Percentiles rank a stretch among this genome's conserved stretches.
Evolutionary conservation across 2,329 filamentous ascomycete species (phyloP).

Genomic region (Epichloe glyceriae): DNA sequence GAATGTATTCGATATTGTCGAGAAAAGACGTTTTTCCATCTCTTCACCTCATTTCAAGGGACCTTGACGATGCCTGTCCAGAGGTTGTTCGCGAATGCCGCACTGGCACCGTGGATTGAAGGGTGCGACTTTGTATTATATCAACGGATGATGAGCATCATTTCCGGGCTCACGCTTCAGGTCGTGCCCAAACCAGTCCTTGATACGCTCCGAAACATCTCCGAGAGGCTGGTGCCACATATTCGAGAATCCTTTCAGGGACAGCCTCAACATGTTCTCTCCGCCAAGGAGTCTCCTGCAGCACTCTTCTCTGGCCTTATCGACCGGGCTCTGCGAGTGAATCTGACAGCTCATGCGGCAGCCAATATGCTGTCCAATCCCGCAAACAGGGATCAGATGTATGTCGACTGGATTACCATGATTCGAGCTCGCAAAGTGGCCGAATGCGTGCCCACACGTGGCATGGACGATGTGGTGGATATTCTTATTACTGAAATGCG

Average conservation of each 20-base stretch:
- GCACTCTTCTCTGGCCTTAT: slow-evolving; percentile 78
- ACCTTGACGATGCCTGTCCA: slow-evolving; percentile 94
- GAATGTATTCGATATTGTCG: slow-evolving; percentile 95
- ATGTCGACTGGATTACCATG: slow-evolving; percentile 71
- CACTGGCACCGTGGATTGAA: slow-evolving; percentile 82
- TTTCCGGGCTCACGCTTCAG: slow-evolving; percentile 78
- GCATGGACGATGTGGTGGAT: slow-evolving; percentile 54
- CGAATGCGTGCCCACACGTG: slow-evolving; percentile 47
- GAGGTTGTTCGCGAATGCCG: slow-evolving; percentile 72
- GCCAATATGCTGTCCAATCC: slow-evolving; percentile 85
- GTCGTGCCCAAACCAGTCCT: slow-evolving; percentile 81
- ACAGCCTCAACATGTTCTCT: slow-evolving; percentile 72
- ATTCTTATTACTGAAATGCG: slow-evolving; percentile 55
- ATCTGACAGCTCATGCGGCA: slow-evolving; percentile 84
- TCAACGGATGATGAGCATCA: slow-evolving; percentile 89
- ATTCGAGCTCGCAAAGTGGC: slow-evolving; percentile 50
- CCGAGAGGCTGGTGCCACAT: slow-evolving; percentile 65
- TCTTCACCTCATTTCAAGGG: slow-evolving; percentile 90
- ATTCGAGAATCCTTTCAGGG: slow-evolving; percentile 75
- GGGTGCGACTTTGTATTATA: slow-evolving; percentile 94
- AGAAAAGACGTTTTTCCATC: slow-evolving; percentile 89
- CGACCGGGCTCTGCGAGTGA: slow-evolving; percentile 79
- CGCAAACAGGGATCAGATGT: slow-evolving; percentile 89
- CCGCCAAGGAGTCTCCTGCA: slow-evolving; percentile 79
- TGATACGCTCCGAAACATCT: slow-evolving; percentile 77